Evolutionary conservation across 1,139 yeast genomes (phyloP).

Genomic region (Hansenula lynferdii): DNA sequence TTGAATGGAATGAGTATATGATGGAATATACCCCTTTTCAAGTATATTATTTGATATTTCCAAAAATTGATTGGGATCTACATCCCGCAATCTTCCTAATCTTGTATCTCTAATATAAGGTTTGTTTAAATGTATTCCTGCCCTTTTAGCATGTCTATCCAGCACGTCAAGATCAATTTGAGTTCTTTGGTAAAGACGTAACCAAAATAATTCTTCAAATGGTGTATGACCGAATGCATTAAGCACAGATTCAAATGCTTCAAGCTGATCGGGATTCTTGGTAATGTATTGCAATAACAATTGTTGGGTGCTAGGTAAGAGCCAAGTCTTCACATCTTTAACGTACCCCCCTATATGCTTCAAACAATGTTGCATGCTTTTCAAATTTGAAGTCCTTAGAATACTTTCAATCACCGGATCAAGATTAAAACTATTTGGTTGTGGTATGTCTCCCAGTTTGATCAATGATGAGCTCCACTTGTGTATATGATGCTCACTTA

Average conservation of each 20-base stretch:
- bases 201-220: not conserved
- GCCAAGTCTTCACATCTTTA: not conserved
- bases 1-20: not conserved
- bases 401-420: not conserved
- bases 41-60: not conserved
- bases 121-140: not conserved
- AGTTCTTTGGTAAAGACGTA: not conserved
- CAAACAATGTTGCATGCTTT: not conserved
- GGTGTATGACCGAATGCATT: not conserved
- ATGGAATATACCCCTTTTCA: not conserved
- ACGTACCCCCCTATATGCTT: not conserved
- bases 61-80: not conserved
- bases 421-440: not conserved
- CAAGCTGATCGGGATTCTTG: not conserved
- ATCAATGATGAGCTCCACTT: not conserved
- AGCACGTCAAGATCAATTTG: not conserved
- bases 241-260: not conserved
- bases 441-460: not conserved
- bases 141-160: not conserved
- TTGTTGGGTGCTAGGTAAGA: not conserved
- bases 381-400: not conserved
- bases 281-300: not conserved
- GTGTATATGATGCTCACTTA: not conserved
- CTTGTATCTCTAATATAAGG: not conserved
- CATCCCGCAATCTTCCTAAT: too few relatives aligned